A percentile compares a stretch with the other conserved stretches of the same genome.
Conservation (phyloP, 208 protist species). For the Crithidia expoeki region DNA sequence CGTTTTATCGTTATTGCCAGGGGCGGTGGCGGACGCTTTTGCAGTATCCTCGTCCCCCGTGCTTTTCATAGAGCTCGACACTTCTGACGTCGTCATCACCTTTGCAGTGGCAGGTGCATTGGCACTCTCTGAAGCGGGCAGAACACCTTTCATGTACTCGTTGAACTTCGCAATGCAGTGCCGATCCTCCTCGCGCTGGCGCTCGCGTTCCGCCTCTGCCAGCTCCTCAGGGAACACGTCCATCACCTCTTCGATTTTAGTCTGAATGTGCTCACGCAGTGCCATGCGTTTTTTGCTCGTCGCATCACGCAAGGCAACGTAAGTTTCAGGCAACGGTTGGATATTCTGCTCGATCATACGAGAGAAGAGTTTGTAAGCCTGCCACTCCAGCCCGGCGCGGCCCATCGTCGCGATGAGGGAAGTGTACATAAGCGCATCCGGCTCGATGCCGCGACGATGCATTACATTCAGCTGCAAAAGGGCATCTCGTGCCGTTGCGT, state of each 20-base stretch:
- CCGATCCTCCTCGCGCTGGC: slow-evolving; percentile 72
- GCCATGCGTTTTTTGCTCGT: slow-evolving; percentile 55
- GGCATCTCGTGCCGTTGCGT: slow-evolving; percentile 76
- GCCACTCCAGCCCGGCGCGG: slow-evolving; percentile 85
- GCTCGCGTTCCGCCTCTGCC: slow-evolving; percentile 58
- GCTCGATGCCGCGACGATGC: slow-evolving; percentile 88
- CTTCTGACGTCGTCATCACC: too few relatives aligned
- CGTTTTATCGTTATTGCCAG: background rate
- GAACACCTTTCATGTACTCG: slow-evolving; percentile 77
- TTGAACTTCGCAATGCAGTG: slow-evolving; percentile 83
- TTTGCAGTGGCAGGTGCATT: background rate
- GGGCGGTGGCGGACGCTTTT: background rate
- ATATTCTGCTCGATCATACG: slow-evolving; percentile 90
- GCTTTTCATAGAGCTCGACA: background rate
- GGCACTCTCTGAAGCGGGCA: too few relatives aligned
- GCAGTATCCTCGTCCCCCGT: background rate
- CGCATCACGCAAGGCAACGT: slow-evolving; percentile 84
- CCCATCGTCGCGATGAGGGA: slow-evolving; percentile 91
- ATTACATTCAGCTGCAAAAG: slow-evolving; percentile 94
- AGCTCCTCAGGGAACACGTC: slow-evolving; percentile 78
- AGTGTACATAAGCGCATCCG: slow-evolving; percentile 93
- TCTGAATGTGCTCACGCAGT: slow-evolving; percentile 80
- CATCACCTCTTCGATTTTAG: slow-evolving; percentile 84
- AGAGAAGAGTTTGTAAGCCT: slow-evolving; percentile 94
- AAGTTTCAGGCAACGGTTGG: slow-evolving; percentile 89